These are phyloP conservation scores for Botrytis byssoidea DNA, from an alignment of 2,329 filamentous ascomycete species.

Conservation along the genomic window DNA sequence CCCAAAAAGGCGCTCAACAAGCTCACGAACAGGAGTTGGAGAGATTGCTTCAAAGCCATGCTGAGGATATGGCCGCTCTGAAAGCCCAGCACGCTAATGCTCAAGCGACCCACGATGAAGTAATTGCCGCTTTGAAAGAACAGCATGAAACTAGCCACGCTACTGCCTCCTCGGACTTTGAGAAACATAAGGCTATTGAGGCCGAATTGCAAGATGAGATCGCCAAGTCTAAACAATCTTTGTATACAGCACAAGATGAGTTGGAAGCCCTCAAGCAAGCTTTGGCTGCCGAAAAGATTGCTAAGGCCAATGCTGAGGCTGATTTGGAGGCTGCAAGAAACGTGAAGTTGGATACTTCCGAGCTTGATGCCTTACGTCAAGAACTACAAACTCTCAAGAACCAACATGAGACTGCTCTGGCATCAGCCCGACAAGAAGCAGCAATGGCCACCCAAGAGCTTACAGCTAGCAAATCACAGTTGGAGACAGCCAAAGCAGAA, in stretches of 20 bases:
- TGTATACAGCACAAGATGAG: slow-evolving; percentile 32
- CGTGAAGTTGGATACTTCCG: slow-evolving; percentile 55
- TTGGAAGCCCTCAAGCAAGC: slow-evolving; percentile 34
- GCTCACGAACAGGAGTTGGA: not conserved
- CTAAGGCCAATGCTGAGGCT: slow-evolving; percentile 47
- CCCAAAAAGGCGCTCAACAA: not conserved
- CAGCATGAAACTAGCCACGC: slow-evolving; percentile 45
- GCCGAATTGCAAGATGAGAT: slow-evolving; percentile 47
- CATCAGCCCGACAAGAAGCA: slow-evolving; percentile 38
- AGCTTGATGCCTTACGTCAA: slow-evolving; percentile 51
- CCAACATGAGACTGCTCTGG: slow-evolving; percentile 46
- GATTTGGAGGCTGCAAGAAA: slow-evolving; percentile 59
- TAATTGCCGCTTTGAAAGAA: slow-evolving; percentile 44
- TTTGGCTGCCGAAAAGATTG: slow-evolving; percentile 45
- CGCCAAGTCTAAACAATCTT: slow-evolving; percentile 44
- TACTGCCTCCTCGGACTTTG: slow-evolving; percentile 26
- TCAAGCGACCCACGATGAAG: slow-evolving; percentile 49
- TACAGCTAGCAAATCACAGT: slow-evolving; percentile 32
- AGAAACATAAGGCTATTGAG: slow-evolving; percentile 40
- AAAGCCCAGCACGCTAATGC: slow-evolving; percentile 47
- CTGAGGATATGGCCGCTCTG: slow-evolving; percentile 39
- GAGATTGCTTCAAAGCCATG: slow-evolving; percentile 42
- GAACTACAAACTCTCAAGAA: slow-evolving; percentile 52
- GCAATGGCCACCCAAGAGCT: slow-evolving; percentile 44
- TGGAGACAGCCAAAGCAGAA: slow-evolving; percentile 52